phyloP scores from a whole-genome alignment of 805 yeast genomes.

The Candida boleticola region DNA sequence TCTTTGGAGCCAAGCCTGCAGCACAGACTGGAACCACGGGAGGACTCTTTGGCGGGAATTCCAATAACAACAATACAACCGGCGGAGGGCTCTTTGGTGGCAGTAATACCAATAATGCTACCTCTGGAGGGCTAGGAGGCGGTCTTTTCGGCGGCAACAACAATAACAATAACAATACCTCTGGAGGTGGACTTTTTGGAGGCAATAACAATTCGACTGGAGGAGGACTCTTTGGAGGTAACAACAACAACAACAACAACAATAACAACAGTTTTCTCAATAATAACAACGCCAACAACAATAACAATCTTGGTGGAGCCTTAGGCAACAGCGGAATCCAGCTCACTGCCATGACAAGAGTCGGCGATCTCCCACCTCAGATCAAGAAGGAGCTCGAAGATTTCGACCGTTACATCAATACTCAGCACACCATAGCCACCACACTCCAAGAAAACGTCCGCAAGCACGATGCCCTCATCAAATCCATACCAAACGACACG shows the following conservation, averaged over 20 bases:
- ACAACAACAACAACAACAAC: constrained; percentile 10
- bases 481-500: constrained; percentile 72
- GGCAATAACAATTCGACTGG: constrained; percentile 6
- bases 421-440: constrained; percentile 71
- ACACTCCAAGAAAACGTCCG: constrained; percentile 57
- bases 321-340: constrained; percentile 15
- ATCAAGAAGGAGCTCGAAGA: constrained; percentile 67
- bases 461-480: constrained; percentile 64
- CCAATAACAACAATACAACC: constrained; percentile 4
- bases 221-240: constrained; percentile 6
- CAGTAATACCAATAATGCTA: constrained; percentile 8
- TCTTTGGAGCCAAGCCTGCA: constrained; percentile 11
- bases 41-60: constrained; percentile 7
- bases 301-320: neutral
- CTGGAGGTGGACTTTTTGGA: constrained; percentile 15
- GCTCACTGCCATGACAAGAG: constrained; percentile 71
- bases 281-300: constrained; percentile 9
- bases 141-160: constrained; percentile 30
- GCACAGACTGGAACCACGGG: constrained; percentile 2
- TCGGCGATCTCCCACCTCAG: constrained; percentile 71
- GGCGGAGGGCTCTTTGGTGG: constrained; percentile 33
- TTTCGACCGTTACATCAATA: constrained; percentile 68
- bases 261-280: constrained; percentile 1
- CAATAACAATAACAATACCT: constrained; percentile 8
- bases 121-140: constrained; percentile 14